Percentiles rank a stretch among this genome's conserved stretches.
Conservation (phyloP, 2,329 filamentous ascomycete species). For the Fusarium ambrosium region DNA sequence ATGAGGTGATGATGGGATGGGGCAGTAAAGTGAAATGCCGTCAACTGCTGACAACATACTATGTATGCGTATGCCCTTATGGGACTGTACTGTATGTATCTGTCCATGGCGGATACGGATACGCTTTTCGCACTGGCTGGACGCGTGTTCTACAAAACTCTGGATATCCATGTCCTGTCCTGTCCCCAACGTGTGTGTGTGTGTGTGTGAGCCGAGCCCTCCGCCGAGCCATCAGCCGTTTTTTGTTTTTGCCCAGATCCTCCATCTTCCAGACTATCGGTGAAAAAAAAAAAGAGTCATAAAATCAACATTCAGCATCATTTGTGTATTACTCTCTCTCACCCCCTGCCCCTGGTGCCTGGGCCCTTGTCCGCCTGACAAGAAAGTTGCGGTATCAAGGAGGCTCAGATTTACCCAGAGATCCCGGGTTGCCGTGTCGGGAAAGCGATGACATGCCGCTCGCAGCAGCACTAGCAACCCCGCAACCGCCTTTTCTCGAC, state of each 20-base stretch:
- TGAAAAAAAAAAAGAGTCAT: constrained; percentile 19
- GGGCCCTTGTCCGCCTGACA: constrained; percentile 15
- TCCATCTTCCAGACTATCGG: constrained; percentile 8
- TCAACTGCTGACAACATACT: constrained; percentile 3
- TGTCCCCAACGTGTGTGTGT: background rate
- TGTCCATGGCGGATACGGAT: constrained; percentile 31
- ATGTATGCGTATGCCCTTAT: constrained; percentile 9
- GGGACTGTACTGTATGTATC: background rate
- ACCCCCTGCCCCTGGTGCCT: constrained; percentile 33
- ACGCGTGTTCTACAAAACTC: constrained; percentile 23
- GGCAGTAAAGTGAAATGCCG: background rate
- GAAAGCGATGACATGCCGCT: constrained; percentile 35
- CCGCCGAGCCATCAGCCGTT: constrained; percentile 1
- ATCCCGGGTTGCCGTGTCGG: constrained; percentile 38
- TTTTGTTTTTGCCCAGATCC: background rate
- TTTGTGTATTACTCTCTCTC: background rate
- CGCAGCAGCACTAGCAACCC: constrained; percentile 44
- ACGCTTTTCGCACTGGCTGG: constrained; percentile 10
- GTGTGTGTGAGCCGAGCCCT: background rate
- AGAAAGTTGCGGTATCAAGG: constrained; percentile 35
- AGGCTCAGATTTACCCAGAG: background rate
- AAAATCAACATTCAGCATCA: constrained; percentile 14
- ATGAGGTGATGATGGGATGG: background rate
- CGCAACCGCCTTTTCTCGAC: constrained; percentile 30
- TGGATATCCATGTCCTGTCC: background rate